Percentiles rank a stretch among this genome's conserved stretches.
Conservation (phyloP, 2,329 filamentous ascomycete species). For the Penicillium sp. region DNA sequence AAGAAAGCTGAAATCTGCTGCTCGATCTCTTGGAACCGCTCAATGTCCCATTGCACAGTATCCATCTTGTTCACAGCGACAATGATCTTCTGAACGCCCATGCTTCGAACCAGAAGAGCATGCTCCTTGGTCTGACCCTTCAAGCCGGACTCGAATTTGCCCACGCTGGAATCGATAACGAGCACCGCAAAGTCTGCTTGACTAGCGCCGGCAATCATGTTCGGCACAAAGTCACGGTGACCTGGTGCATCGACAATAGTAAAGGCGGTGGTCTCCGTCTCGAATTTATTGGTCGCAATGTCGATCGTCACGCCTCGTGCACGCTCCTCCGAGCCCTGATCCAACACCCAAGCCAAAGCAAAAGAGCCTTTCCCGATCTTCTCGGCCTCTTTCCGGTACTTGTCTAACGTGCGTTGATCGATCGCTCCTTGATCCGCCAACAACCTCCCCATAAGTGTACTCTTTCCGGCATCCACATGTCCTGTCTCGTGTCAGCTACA, state of each 20-base stretch:
- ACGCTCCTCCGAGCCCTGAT: conserved; percentile 87
- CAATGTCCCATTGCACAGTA: conserved; percentile 77
- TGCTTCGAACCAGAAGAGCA: conserved; percentile 81
- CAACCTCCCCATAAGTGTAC: conserved; percentile 94
- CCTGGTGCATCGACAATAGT: conserved; percentile 96
- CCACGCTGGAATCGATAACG: conserved; percentile 86
- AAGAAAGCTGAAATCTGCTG: conserved; percentile 84
- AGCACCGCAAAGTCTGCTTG: conserved; percentile 95
- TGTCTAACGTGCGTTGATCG: conserved; percentile 84
- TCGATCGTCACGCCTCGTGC: conserved; percentile 93
- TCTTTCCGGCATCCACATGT: conserved; percentile 97
- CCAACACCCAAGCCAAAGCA: conserved; percentile 94
- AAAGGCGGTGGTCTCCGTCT: conserved; percentile 82
- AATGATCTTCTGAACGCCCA: conserved; percentile 84
- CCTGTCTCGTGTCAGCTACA: conserved; percentile 53
- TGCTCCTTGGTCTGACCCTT: conserved; percentile 95
- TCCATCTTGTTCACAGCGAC: conserved; percentile 97
- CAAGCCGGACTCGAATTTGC: conserved; percentile 90
- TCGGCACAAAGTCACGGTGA: conserved; percentile 94
- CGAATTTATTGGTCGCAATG: conserved; percentile 92
- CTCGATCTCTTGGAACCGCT: conserved; percentile 80
- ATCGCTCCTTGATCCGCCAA: conserved; percentile 86
- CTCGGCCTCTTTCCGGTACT: conserved; percentile 83
- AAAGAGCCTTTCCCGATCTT: conserved; percentile 94
- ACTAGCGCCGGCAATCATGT: conserved; percentile 97